Conservation (phyloP, 2,329 filamentous ascomycete genomes). For the Albophoma yamanashiensis region DNA sequence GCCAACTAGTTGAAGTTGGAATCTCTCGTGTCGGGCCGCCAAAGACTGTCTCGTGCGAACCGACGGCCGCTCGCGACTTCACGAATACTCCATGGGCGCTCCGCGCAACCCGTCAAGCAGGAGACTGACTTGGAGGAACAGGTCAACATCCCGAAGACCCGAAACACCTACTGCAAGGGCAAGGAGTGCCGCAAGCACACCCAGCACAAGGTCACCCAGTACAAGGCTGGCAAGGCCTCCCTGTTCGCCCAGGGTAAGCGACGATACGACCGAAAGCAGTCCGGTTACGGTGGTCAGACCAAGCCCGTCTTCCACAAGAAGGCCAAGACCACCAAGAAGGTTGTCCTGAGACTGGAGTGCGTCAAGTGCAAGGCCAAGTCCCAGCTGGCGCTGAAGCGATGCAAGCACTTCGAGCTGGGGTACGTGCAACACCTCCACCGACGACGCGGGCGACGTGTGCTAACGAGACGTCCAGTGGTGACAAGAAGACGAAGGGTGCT, state of each 20-base stretch:
- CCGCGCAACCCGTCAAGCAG: background rate
- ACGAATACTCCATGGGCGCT: background rate
- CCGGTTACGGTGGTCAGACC: constrained; percentile 99
- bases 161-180: constrained; percentile 96
- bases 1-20: background rate
- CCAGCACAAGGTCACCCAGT: constrained; percentile 89
- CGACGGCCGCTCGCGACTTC: constrained; percentile 4
- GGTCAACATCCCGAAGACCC: constrained; percentile 98
- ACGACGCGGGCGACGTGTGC: constrained; percentile 8
- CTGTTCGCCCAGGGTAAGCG: constrained; percentile 98
- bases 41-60: constrained; percentile 10
- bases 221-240: constrained; percentile 95
- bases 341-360: constrained; percentile 97
- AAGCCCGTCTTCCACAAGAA: constrained; percentile 99
- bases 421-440: constrained; percentile 41
- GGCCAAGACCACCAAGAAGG: constrained; percentile 99
- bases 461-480: constrained; percentile 61
- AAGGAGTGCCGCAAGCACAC: constrained; percentile 89
- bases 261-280: constrained; percentile 98
- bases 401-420: constrained; percentile 99
- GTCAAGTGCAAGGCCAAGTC: constrained; percentile 96
- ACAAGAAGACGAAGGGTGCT: constrained; percentile 99
- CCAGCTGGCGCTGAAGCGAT: constrained; percentile 97
- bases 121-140: constrained; percentile 29
- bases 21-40: background rate